Percentiles rank a stretch among this genome's conserved stretches.
Conservation (phyloP, 1,284 basidiomycete species). For the Sanghuangporus baumii region DNA sequence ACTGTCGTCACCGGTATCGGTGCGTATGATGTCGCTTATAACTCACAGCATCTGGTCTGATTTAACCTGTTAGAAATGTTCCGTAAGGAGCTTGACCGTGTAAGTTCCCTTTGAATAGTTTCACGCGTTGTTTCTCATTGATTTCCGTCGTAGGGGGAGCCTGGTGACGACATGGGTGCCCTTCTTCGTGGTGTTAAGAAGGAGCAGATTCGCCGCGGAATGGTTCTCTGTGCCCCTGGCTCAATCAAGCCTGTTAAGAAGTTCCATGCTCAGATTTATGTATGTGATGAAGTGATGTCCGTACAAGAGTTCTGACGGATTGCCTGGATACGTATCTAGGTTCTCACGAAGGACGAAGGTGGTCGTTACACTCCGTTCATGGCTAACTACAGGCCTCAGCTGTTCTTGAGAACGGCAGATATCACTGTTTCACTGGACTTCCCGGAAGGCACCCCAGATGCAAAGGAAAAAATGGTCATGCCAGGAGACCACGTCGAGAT, state of each 20-base stretch:
- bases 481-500: constrained; percentile 98
- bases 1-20: constrained; percentile 95
- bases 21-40: constrained; percentile 31
- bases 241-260: constrained; percentile 94
- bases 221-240: constrained; percentile 86
- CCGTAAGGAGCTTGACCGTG: constrained; percentile 98
- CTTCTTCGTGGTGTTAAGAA: constrained; percentile 96
- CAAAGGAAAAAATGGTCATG: constrained; percentile 92
- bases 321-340: constrained; percentile 33
- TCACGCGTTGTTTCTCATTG: background rate
- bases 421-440: constrained; percentile 85
- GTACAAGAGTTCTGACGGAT: background rate
- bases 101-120: constrained; percentile 28
- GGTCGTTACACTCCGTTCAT: constrained; percentile 98
- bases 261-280: constrained; percentile 91
- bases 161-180: constrained; percentile 99
- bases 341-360: constrained; percentile 95
- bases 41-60: background rate
- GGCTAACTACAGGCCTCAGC: constrained; percentile 93
- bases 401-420: constrained; percentile 96
- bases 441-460: constrained; percentile 76
- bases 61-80: constrained; percentile 77
- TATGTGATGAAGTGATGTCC: constrained; percentile 31
- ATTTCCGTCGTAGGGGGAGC: constrained; percentile 66
- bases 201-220: constrained; percentile 92